Base-by-base conservation (phyloP, 352 stramenopile species). In the Elongisporangium prolatum region DNA sequence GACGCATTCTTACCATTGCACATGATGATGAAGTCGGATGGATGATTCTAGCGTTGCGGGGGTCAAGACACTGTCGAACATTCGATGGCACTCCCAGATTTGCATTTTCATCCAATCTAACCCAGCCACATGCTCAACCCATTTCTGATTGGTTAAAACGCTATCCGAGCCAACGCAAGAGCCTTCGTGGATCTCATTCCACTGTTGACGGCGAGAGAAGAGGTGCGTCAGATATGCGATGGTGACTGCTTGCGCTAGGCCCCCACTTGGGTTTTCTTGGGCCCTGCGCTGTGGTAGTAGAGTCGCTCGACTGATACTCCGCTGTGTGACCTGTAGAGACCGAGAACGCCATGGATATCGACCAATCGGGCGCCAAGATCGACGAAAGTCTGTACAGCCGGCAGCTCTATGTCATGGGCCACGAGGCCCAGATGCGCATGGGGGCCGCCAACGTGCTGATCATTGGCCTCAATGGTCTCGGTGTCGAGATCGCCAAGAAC, bases 401-500 rank as follows among this genome's bases (percentile, higher is more conserved):
- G 37, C 97, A 99, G 84, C 86, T 99, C 10, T 99, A 99, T 67
- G 98, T 99, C 21, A 99, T 99, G 93, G 98, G 98, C 21, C 97
- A 98, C 70, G 98, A 99, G 65, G 97, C 97, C 14, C 97, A 99
- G 81, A 77, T 91, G 60, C 88, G 95, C 48, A 99, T 99, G 97
- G 95, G 96, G 63, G 74, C 78, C 18, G 91, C 91, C 16, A 96
- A 96, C 53, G 97, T 98, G 24, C 84, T 99, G 37, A 80, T 99
- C 62, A 69, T 98, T 56, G 97, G 97, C 1, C 71, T 97, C 22
- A 96, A 97, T 50, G 97, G 97, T 0, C 77, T 99, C 6, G 97
- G 96, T 40, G 94, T 98, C 11, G 97, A 99, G 74, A 91, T 99
- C 28, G 97, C 96, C 40, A 99, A 99, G 80, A 99, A 99, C 73